Conservation (phyloP, 805 yeast species). For the Danielozyma ontarioensis region DNA sequence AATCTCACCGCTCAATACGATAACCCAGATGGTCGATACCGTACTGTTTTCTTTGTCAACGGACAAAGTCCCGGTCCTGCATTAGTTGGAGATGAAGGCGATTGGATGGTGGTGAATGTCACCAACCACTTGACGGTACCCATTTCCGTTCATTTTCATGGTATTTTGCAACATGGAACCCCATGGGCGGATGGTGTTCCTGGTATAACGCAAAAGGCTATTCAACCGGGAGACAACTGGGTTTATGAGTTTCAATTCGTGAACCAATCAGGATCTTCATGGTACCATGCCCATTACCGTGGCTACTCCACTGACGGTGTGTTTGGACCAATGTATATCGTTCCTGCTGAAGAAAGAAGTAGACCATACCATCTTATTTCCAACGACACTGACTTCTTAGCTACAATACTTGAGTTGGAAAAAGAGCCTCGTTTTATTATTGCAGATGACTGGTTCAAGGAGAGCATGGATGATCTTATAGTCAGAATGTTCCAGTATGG, state of each 20-base stretch:
- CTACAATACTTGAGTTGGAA: constrained; percentile 20
- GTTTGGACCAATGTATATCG: constrained; percentile 42
- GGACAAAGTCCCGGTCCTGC: constrained; percentile 49
- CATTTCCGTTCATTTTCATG: constrained; percentile 51
- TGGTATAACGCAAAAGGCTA: constrained; percentile 47
- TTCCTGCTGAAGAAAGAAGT: constrained; percentile 22
- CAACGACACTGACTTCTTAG: constrained; percentile 18
- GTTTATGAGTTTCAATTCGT: constrained; percentile 36
- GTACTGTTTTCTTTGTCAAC: constrained; percentile 32
- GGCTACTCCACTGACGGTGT: constrained; percentile 47
- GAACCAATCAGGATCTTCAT: constrained; percentile 44
- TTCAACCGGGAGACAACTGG: constrained; percentile 37
- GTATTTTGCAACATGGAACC: constrained; percentile 42
- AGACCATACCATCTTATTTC: constrained; percentile 29
- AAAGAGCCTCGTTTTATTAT: constrained; percentile 20
- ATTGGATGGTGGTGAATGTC: constrained; percentile 30
- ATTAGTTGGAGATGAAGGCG: constrained; percentile 30
- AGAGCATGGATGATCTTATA: constrained; percentile 26
- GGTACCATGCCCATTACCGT: constrained; percentile 52
- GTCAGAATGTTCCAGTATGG: constrained; percentile 28
- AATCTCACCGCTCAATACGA: constrained; percentile 5
- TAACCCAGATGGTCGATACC: constrained; percentile 29
- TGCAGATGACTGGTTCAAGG: constrained; percentile 38
- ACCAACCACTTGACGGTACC: constrained; percentile 32
- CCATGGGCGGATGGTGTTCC: constrained; percentile 49